phyloP scores from a whole-genome alignment of 768 basidiomycete species.

The Tricholoma bakamatsutake region DNA sequence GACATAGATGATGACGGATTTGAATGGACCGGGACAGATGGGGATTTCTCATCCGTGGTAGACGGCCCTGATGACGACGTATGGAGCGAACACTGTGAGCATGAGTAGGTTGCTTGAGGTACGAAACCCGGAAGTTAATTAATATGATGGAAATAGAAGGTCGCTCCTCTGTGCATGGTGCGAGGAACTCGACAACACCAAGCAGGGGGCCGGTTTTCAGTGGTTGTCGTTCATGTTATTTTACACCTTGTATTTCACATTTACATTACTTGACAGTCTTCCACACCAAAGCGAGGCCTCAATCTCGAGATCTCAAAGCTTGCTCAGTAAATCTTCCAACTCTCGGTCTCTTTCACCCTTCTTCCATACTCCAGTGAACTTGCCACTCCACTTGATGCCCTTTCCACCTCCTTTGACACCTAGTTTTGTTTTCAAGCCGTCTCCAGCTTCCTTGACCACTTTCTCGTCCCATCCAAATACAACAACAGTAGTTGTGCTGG shows the following conservation, averaged over 20 bases:
- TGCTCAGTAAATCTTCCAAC: conserved; percentile 34
- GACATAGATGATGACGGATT: conserved; percentile 22
- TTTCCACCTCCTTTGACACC: conserved; percentile 76
- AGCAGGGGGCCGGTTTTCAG: not conserved
- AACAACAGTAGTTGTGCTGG: conserved; percentile 50
- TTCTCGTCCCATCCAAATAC: conserved; percentile 57
- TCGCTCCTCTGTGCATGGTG: conserved; percentile 13
- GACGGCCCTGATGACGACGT: conserved; percentile 16
- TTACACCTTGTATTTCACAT: conserved; percentile 3
- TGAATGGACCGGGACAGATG: conserved; percentile 40
- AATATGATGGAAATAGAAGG: conserved; percentile 15
- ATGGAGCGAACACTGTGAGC: conserved; percentile 1
- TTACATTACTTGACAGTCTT: conserved; percentile 10
- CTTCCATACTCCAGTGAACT: conserved; percentile 62
- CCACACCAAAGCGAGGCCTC: not conserved
- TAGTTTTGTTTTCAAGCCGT: conserved; percentile 49
- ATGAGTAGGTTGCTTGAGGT: not conserved
- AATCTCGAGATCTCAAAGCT: conserved; percentile 12
- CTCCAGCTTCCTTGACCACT: conserved; percentile 53
- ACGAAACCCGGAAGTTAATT: conserved; percentile 7
- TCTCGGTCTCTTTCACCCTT: conserved; percentile 34
- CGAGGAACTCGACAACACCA: conserved; percentile 2
- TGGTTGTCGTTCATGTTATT: not conserved
- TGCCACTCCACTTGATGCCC: conserved; percentile 72
- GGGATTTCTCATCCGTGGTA: conserved; percentile 27